These are phyloP conservation scores for Paecilomyces niveus DNA, from an alignment of 2,329 filamentous ascomycete genomes.

Conservation along the genomic window DNA sequence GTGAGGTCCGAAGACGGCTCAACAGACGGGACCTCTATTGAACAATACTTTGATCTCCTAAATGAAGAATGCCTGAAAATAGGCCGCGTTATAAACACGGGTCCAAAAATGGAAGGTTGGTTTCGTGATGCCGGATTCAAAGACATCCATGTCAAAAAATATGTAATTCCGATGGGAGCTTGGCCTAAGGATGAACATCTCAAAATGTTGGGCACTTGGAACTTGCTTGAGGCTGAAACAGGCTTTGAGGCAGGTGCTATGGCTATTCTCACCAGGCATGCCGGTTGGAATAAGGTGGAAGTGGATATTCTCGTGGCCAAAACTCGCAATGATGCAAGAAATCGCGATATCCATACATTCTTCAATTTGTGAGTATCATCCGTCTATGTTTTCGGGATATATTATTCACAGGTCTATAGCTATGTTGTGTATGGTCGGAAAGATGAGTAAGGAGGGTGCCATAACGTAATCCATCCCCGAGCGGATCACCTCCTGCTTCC, in stretches of 20 bases:
- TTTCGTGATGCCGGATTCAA: slow-evolving; percentile 1
- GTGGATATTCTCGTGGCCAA: background rate
- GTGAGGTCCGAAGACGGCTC: background rate
- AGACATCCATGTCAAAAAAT: slow-evolving; percentile 1
- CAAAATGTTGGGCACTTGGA: slow-evolving; percentile 1
- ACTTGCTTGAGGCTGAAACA: background rate
- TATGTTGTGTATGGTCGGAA: background rate
- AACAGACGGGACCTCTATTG: slow-evolving; percentile 5
- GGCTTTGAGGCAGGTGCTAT: background rate
- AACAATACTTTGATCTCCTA: slow-evolving; percentile 2
- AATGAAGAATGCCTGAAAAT: background rate
- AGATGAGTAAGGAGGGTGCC: background rate
- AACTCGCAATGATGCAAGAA: background rate
- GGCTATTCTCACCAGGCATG: background rate
- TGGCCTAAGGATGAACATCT: slow-evolving; percentile 2
- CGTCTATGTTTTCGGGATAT: background rate
- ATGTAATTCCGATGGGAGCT: background rate
- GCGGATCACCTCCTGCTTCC: too few relatives aligned
- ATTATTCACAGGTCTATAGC: background rate
- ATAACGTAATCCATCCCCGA: too few relatives aligned
- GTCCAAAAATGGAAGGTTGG: slow-evolving; percentile 2
- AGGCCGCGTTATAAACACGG: background rate
- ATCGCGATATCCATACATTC: background rate
- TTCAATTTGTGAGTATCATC: slow-evolving; percentile 1
- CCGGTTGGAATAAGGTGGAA: background rate